Evolutionary conservation across 2,329 filamentous ascomycete genomes (phyloP).

Genomic region (Claviceps spartinae): DNA sequence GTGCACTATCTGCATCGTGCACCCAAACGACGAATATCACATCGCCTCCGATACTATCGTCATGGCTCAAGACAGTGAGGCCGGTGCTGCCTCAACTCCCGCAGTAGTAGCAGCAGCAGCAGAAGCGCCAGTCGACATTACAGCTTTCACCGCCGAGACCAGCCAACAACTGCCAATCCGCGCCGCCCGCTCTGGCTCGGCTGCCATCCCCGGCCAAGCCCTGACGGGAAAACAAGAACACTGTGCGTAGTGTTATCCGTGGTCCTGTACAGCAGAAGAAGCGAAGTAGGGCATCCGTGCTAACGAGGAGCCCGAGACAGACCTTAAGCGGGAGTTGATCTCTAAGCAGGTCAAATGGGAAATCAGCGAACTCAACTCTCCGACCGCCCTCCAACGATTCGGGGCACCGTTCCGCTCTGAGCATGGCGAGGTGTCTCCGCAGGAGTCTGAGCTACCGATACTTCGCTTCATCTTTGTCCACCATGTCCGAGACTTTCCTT

Average conservation of each 20-base stretch:
- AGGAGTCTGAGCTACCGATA: conserved; percentile 88
- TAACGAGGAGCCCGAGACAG: conserved; percentile 29
- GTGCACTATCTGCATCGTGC: not conserved
- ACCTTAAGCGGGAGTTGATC: conserved; percentile 91
- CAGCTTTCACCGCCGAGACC: conserved; percentile 6
- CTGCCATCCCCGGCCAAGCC: conserved; percentile 30
- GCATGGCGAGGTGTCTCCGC: conserved; percentile 78
- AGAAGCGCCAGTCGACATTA: not conserved
- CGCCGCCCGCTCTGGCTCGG: conserved; percentile 14
- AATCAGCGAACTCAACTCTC: conserved; percentile 84
- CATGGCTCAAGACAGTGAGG: conserved; percentile 3
- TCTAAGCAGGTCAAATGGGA: conserved; percentile 80
- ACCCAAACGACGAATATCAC: not conserved
- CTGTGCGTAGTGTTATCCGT: conserved; percentile 42
- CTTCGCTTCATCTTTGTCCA: conserved; percentile 95
- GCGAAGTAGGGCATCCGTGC: conserved; percentile 1
- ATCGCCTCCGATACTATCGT: not conserved
- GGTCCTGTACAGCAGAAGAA: not conserved
- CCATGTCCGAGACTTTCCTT: conserved; percentile 95
- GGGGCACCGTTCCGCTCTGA: conserved; percentile 91
- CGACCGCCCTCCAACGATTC: conserved; percentile 87
- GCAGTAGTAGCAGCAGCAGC: not conserved
- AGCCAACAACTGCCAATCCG: conserved; percentile 18
- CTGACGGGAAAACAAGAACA: conserved; percentile 97
- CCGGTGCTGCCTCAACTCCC: not conserved